Evolutionary conservation across 2,329 filamentous ascomycete species (phyloP).

Genomic region (Ambrosiella beaveri): DNA sequence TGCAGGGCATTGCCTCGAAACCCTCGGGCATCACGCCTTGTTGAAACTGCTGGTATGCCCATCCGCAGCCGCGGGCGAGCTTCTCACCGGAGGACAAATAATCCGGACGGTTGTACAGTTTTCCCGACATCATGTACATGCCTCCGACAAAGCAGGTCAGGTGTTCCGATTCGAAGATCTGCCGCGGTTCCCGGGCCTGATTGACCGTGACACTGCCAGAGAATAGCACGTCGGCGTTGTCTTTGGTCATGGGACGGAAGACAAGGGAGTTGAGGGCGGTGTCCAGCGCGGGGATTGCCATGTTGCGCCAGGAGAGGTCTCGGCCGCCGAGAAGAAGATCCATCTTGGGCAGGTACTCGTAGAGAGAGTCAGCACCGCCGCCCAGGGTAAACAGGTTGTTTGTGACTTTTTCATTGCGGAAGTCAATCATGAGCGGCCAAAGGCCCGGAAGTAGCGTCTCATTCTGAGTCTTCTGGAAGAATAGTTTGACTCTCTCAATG

Average conservation of each 20-base stretch:
- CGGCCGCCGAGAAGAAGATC: conserved; percentile 49
- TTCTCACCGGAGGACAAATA: conserved; percentile 30
- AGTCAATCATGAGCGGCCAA: conserved; percentile 51
- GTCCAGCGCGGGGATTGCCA: conserved; percentile 46
- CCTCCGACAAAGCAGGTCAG: conserved; percentile 55
- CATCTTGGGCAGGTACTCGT: conserved; percentile 45
- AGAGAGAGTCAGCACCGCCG: conserved; percentile 36
- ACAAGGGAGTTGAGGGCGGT: conserved; percentile 44
- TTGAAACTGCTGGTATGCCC: conserved; percentile 37
- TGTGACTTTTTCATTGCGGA: conserved; percentile 18
- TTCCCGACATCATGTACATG: conserved; percentile 50
- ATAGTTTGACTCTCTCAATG: conserved; percentile 52
- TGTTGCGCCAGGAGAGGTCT: conserved; percentile 39
- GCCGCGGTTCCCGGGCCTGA: background rate
- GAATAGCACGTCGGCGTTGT: conserved; percentile 45
- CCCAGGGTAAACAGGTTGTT: conserved; percentile 32
- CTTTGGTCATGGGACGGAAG: conserved; percentile 50
- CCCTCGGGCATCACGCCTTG: conserved; percentile 43
- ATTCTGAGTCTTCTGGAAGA: conserved; percentile 51
- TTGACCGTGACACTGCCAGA: conserved; percentile 24
- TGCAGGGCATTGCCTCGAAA: conserved; percentile 29
- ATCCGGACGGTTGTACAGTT: conserved; percentile 36
- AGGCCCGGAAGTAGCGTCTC: conserved; percentile 55
- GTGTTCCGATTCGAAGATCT: conserved; percentile 26
- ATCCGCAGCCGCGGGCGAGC: conserved; percentile 38